Evolutionary conservation across 225 moss, liverwort and hornwort genomes (phyloP).

Genomic region (Physcomitrellopsis africana): DNA sequence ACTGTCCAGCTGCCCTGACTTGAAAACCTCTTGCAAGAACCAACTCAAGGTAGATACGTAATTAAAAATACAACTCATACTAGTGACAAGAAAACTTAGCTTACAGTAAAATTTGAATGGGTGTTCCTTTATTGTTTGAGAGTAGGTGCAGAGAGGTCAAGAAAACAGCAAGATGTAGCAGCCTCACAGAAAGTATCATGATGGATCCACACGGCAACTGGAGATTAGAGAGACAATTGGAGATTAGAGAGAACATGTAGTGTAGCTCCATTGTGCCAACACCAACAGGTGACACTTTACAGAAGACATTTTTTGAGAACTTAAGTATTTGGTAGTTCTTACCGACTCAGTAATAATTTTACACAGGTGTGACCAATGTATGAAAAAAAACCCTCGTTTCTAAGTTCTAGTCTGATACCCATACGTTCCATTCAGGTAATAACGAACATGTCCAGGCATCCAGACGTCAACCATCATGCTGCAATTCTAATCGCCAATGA

Average conservation of each 20-base stretch:
- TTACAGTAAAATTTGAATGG: neutral
- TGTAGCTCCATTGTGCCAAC: neutral
- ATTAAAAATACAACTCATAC: neutral
- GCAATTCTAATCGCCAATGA: too few relatives aligned
- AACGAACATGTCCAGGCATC: too few relatives aligned
- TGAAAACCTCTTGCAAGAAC: neutral
- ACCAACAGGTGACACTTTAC: neutral
- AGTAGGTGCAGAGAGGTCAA: constrained; percentile 35
- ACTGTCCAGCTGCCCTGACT: neutral
- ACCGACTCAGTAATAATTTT: too few relatives aligned
- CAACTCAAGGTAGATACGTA: neutral
- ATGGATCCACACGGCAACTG: constrained; percentile 45
- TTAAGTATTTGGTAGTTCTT: too few relatives aligned
- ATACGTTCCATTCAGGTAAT: too few relatives aligned
- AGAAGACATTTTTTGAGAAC: neutral
- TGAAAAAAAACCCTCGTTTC: too few relatives aligned
- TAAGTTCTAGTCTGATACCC: too few relatives aligned
- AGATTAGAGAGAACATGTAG: constrained; percentile 23
- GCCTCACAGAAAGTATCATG: constrained; percentile 30
- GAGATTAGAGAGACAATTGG: constrained; percentile 41
- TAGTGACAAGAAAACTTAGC: neutral
- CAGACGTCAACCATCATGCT: too few relatives aligned
- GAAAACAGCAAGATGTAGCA: constrained; percentile 10
- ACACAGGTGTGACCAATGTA: too few relatives aligned
- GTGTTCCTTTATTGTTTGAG: constrained; percentile 20